These are phyloP conservation scores for Leccinum subtestaceum DNA, from an alignment of 768 basidiomycete genomes.

Conservation along the genomic window DNA sequence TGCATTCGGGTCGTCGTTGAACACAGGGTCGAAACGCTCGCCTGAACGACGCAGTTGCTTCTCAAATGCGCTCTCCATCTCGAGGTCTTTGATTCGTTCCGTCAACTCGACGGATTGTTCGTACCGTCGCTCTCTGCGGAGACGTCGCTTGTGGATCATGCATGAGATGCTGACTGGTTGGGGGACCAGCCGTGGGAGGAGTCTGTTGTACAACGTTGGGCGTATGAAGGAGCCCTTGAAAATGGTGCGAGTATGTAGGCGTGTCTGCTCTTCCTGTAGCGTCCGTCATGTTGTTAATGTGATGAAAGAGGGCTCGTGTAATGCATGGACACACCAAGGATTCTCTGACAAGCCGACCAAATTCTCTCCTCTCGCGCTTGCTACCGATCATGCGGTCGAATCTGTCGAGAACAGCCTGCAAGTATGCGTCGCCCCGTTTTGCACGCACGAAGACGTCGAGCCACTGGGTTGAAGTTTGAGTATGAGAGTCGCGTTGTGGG, in stretches of 20 bases:
- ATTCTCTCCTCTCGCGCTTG: conserved; percentile 48
- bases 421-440: conserved; percentile 47
- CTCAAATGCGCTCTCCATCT: conserved; percentile 41
- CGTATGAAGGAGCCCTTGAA: conserved; percentile 72
- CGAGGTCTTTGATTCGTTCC: conserved; percentile 35
- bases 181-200: conserved; percentile 76
- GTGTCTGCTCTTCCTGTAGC: conserved; percentile 52
- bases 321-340: conserved; percentile 42
- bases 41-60: conserved; percentile 15
- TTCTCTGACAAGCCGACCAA: conserved; percentile 44
- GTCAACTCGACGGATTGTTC: conserved; percentile 31
- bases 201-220: conserved; percentile 58
- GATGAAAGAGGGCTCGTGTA: background rate
- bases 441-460: conserved; percentile 56
- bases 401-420: conserved; percentile 46
- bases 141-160: conserved; percentile 59
- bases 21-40: conserved; percentile 27
- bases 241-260: conserved; percentile 57
- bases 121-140: conserved; percentile 45
- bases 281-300: background rate
- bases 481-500: background rate
- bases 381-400: conserved; percentile 57
- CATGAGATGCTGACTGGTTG: conserved; percentile 70
- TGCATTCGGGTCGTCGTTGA: conserved; percentile 15
- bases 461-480: conserved; percentile 37